These are phyloP conservation scores for Boletus tylopilopsis DNA, from an alignment of 768 basidiomycete species.

Conservation along the genomic window DNA sequence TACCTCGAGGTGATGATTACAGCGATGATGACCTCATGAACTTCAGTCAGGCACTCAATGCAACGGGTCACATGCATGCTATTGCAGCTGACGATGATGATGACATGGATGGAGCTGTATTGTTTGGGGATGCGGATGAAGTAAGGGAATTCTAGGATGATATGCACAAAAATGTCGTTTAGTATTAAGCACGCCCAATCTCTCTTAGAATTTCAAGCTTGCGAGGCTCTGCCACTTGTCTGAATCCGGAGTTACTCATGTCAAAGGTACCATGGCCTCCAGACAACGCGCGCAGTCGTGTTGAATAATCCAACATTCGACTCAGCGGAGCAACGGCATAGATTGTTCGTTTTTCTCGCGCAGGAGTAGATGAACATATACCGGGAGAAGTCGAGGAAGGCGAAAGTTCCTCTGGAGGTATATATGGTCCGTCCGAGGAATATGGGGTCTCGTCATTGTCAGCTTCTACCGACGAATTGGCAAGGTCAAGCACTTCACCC, in stretches of 20 bases:
- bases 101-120: constrained; percentile 66
- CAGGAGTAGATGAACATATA: constrained; percentile 27
- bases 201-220: constrained; percentile 72
- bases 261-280: constrained; percentile 83
- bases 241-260: constrained; percentile 76
- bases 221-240: constrained; percentile 55
- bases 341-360: constrained; percentile 59
- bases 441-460: constrained; percentile 42
- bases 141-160: constrained; percentile 42
- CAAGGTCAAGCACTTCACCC: constrained; percentile 74
- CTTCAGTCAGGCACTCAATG: constrained; percentile 70
- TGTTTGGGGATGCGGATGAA: constrained; percentile 85
- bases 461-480: constrained; percentile 31
- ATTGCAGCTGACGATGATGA: constrained; percentile 70
- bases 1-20: constrained; percentile 31
- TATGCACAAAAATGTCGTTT: constrained; percentile 6
- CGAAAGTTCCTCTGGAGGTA: constrained; percentile 73
- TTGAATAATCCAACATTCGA: constrained; percentile 77
- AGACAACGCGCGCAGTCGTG: constrained; percentile 70
- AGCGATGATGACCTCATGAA: constrained; percentile 59
- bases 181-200: constrained; percentile 62
- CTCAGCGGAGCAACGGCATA: constrained; percentile 75
- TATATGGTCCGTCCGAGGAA: constrained; percentile 61
- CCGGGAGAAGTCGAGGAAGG: constrained; percentile 51
- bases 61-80: constrained; percentile 52